Evolutionary conservation across 2,329 filamentous ascomycete genomes (phyloP), one percentile per base, ranked within the genome.

Genomic region (Fusarium sp.): DNA sequence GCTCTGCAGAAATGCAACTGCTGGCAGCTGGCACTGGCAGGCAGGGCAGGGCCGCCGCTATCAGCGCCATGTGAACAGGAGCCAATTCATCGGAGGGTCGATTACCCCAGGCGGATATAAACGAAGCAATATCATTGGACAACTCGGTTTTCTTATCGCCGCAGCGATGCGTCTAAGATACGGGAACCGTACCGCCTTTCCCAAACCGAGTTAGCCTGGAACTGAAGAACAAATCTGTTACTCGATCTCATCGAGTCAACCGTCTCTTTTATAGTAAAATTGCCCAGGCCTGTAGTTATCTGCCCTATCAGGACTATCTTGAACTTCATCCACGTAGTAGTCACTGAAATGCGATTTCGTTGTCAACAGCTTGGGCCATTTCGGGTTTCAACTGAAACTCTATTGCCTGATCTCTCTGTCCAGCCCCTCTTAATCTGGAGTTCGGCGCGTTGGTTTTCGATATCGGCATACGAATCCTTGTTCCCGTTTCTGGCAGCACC

Each of bases 181-280:
- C 60, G 54, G 62, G 51, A 68, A 63, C 65, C 48, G 53, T 45
- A 68, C 60, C 33, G 45, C 48, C 45, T n/a, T 35, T 28, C 47
- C 60, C 47, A 60, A 63, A 61, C 47, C 24, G 31, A 50, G 51
- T 72, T 76, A 76, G 71, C 56, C 55, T 56, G 42, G 47, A 68
- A 53, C 58, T 54, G 44, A 36, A 69, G 54, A 57, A 55, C 50
- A 68, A 75, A 75, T 60, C 45, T 65, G 48, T 85, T 85, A 85
- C 83, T 83, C 81, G 80, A 85, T 84, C 78, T 76, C 78, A 84
- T 85, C 83, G 83, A 85, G 83, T 85, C 83, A 85, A 74, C 75
- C 53, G 41, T 65, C 65, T 42, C 38, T 64, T 47, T 56, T 63
- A 64, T 61, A 63, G 35, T 59, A 54, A 71, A 69, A 50, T 33